Evolutionary conservation across 2,329 filamentous ascomycete genomes (phyloP).

Genomic region (Aurifilum marmelostoma): DNA sequence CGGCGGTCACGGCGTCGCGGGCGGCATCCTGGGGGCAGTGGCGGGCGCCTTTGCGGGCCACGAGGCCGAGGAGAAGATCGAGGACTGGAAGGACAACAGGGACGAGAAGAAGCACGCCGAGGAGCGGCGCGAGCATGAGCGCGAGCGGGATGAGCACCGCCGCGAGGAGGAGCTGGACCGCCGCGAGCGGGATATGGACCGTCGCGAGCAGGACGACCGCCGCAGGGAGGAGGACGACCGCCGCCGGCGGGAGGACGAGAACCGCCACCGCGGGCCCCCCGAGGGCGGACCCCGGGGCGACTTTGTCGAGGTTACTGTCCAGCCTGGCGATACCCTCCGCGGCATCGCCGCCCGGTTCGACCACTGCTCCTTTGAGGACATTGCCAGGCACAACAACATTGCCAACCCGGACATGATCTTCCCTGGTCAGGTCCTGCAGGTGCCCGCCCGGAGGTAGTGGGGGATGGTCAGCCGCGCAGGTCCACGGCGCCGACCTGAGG

Average conservation of each 20-base stretch:
- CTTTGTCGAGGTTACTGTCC: conserved; percentile 40
- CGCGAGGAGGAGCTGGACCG: conserved; percentile 34
- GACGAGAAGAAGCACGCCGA: conserved; percentile 43
- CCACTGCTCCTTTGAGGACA: conserved; percentile 41
- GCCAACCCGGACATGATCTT: conserved; percentile 48
- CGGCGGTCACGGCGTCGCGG: conserved; percentile 38
- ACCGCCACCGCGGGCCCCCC: conserved; percentile 31
- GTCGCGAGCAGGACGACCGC: conserved; percentile 3
- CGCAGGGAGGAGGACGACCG: conserved; percentile 14
- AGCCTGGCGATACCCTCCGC: conserved; percentile 47
- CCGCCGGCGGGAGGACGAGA: conserved; percentile 26
- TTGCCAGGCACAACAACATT: conserved; percentile 45
- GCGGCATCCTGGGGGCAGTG: conserved; percentile 44
- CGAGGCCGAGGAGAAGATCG: conserved; percentile 45
- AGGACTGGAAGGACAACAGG: conserved; percentile 45
- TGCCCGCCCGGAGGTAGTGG: conserved; percentile 37
- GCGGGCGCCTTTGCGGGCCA: conserved; percentile 47
- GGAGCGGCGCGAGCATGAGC: conserved; percentile 23
- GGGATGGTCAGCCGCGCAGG: background rate
- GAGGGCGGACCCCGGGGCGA: conserved; percentile 31
- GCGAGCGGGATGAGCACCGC: too few species aligned
- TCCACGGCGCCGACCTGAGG: background rate
- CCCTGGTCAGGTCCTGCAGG: conserved; percentile 44
- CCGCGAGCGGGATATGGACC: conserved; percentile 6
- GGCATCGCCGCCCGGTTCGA: conserved; percentile 41